Evolutionary conservation across 139 green algal genomes (phyloP), one percentile per base, ranked within the genome.

Genomic region (Tetradesmus lagerheimii): DNA sequence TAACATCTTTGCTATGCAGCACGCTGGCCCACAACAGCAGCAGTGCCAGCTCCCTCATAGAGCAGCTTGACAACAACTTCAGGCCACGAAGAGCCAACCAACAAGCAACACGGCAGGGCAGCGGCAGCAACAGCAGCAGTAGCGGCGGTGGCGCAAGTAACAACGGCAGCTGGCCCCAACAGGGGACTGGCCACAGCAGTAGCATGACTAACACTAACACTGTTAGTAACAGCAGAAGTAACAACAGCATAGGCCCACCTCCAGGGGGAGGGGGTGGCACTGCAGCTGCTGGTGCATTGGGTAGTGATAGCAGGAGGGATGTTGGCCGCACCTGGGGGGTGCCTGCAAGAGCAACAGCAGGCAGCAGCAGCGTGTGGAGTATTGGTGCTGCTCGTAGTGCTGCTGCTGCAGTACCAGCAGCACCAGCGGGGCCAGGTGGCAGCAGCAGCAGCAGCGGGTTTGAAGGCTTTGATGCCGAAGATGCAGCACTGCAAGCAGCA

Each of bases 401-500:
- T 83, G 37, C 77, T 20, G 37, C 37, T 50, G 77, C 35, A 43
- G 75, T 50, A 12, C 34, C 38, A 9, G 80, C 57, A 71, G 57
- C 25, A 71, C 57, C 57, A 31, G 57, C 57, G 8, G 57, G 57
- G 20, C 57, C 23, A 71, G 57, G 8, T 31, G 23, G 57, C 57
- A 71, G 57, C 57, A n/a, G 80, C 14, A 8, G 57, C 57, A 71
- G 57, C 57, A n/a, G 80, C 14, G 80, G 45, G 11, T 86, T 86
- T 74, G 34, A 31, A 9, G 80, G 80, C n/a, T 86, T 86, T 50
- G 80, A 86, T 20, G 39, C 47, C 3, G 47, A 71, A 14, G 31
- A 37, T 71, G 45, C 80, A 75, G 47, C 80, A 8, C 29, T 41
- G 41, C 29, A 27, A 8, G 80, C 79, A 67, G 41, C 53, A 66